Percentiles rank a stretch among this genome's conserved stretches.
Conservation (phyloP, 2,329 filamentous ascomycete genomes). For the Diaporthe sp. region DNA sequence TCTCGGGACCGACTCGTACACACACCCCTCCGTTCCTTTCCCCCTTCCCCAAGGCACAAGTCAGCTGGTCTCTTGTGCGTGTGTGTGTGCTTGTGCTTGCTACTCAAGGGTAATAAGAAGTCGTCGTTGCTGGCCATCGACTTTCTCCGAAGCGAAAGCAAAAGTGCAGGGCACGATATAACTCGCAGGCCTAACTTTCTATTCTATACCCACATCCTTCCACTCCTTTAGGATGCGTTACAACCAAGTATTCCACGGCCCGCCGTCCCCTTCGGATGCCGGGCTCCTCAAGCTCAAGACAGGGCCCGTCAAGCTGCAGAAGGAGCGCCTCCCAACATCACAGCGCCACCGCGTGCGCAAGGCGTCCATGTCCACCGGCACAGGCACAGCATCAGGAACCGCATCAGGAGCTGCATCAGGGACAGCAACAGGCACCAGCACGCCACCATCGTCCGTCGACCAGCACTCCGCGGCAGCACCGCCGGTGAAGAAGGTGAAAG, state of each 20-base stretch:
- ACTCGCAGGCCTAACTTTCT: not conserved
- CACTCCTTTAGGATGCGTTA: conserved; percentile 38
- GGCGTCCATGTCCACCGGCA: conserved; percentile 33
- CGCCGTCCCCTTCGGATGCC: conserved; percentile 37
- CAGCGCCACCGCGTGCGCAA: conserved; percentile 38
- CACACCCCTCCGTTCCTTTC: not conserved
- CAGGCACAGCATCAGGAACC: not conserved
- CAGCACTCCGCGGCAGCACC: not conserved
- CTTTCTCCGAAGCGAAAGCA: not conserved
- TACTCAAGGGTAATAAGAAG: not conserved
- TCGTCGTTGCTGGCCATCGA: conserved; percentile 39
- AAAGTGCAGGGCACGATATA: conserved; percentile 32
- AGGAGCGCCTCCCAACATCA: conserved; percentile 39
- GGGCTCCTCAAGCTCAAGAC: conserved; percentile 38
- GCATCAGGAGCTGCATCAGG: not conserved
- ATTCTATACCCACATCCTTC: not conserved
- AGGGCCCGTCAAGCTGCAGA: conserved; percentile 29
- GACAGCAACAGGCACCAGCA: conserved; percentile 15
- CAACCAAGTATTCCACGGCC: conserved; percentile 36
- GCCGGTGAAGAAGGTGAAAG: not conserved
- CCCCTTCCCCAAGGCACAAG: not conserved
- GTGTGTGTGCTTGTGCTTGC: not conserved
- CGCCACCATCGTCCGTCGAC: conserved; percentile 14
- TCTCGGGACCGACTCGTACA: conserved; percentile 14
- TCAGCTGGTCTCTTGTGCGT: conserved; percentile 13